phyloP scores from a whole-genome alignment of 495 filamentous ascomycete genomes.

The Penicillium coffeae region DNA sequence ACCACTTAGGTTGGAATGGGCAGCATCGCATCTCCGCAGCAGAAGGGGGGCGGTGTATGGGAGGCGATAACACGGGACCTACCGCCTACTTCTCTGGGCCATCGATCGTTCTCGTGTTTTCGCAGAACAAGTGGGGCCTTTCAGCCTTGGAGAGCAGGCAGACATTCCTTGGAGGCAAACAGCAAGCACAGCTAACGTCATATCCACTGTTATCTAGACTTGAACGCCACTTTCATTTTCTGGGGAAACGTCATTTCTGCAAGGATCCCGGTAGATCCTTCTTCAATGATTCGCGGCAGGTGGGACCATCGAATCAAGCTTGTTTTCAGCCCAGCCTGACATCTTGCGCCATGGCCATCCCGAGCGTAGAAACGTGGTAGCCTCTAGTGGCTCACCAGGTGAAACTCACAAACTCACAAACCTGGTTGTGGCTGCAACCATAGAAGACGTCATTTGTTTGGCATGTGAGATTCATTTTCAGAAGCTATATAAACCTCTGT shows the following conservation, averaged over 20 bases:
- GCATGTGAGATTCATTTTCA: background rate
- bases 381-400: no score
- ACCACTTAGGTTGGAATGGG: background rate
- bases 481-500: background rate
- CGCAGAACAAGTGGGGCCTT: background rate
- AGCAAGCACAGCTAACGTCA: no score
- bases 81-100: background rate
- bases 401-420: background rate
- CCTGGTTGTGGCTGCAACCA: background rate
- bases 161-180: no score
- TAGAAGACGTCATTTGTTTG: constrained; percentile 1
- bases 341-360: background rate
- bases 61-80: background rate
- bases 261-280: background rate
- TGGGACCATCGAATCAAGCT: background rate
- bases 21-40: background rate
- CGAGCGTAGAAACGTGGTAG: background rate
- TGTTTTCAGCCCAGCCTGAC: background rate
- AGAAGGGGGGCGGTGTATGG: background rate
- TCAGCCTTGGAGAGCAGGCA: no score
- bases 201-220: background rate
- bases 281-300: background rate
- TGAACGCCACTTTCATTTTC: background rate
- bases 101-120: background rate
- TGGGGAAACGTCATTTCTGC: background rate